Percentiles rank a stretch among this genome's conserved stretches.
phyloP scores from a whole-genome alignment of 148 eudicot genomes.

The Drosera capensis region DNA sequence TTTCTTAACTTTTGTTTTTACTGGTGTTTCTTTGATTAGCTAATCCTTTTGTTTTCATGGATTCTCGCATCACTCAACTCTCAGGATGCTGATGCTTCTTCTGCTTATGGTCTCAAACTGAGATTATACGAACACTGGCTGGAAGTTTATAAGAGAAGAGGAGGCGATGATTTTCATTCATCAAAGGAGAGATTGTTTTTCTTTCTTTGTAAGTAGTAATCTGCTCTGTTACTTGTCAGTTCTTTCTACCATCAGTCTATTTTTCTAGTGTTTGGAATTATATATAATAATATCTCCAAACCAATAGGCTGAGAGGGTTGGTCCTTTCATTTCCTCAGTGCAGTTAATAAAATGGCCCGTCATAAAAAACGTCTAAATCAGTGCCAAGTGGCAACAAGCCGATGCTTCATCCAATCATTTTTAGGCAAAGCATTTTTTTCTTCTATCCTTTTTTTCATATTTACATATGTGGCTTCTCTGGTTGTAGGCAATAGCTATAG shows the following conservation, averaged over 20 bases:
- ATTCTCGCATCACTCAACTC: conserved; percentile 6
- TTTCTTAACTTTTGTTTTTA: neutral
- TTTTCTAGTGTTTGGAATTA: too few species aligned
- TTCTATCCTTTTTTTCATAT: conserved; percentile 1
- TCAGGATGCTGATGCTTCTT: conserved; percentile 34
- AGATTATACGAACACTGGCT: conserved; percentile 66
- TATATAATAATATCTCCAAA: too few species aligned
- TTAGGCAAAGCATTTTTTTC: neutral
- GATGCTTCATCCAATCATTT: too few species aligned
- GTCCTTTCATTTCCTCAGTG: too few species aligned
- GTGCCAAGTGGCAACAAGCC: too few species aligned
- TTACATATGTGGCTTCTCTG: neutral
- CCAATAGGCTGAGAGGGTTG: too few species aligned
- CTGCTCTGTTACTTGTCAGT: neutral
- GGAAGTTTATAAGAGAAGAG: conserved; percentile 39
- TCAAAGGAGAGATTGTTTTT: conserved; percentile 63
- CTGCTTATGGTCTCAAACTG: conserved; percentile 41
- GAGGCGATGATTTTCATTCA: conserved; percentile 50
- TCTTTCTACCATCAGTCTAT: conserved; percentile 4
- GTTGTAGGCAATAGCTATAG: conserved; percentile 64
- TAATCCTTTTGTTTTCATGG: neutral
- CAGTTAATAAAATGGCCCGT: too few species aligned
- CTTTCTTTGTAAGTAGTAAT: conserved; percentile 74
- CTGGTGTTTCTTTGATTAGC: neutral
- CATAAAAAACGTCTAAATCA: too few species aligned